These are phyloP conservation scores for Crithidia acanthocephali DNA, from an alignment of 208 protist genomes.

Conservation along the genomic window DNA sequence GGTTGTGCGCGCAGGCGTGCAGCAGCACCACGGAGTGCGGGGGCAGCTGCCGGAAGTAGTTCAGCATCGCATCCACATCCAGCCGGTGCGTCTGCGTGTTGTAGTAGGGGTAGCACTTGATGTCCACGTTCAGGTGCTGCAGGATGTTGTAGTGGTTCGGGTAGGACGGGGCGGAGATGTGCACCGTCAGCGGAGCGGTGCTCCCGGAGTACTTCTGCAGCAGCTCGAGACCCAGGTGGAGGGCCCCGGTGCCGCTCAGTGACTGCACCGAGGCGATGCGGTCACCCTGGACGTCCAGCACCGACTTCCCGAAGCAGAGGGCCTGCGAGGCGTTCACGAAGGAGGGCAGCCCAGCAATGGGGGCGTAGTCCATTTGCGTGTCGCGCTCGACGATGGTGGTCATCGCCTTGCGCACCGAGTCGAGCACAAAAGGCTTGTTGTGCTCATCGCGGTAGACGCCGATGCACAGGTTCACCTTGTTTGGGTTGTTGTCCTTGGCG, in stretches of 20 bases:
- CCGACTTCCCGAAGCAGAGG: conserved; percentile 91
- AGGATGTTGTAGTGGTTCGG: conserved; percentile 82
- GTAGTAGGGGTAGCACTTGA: conserved; percentile 77
- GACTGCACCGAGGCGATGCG: conserved; percentile 83
- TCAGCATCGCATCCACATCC: conserved; percentile 74
- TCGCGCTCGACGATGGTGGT: conserved; percentile 32
- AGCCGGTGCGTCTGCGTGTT: conserved; percentile 61
- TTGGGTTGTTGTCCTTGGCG: conserved; percentile 67
- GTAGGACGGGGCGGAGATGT: conserved; percentile 74
- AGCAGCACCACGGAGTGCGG: conserved; percentile 93
- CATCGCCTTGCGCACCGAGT: conserved; percentile 85
- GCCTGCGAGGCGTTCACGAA: conserved; percentile 79
- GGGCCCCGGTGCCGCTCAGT: conserved; percentile 82
- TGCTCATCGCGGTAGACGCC: conserved; percentile 97
- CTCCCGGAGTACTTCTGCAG: conserved; percentile 38
- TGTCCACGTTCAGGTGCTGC: conserved; percentile 43
- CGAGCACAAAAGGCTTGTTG: conserved; percentile 92
- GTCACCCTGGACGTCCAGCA: conserved; percentile 30
- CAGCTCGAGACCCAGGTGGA: conserved; percentile 73
- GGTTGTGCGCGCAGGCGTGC: conserved; percentile 98
- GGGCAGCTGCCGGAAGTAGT: conserved; percentile 57
- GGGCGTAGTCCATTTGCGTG: conserved; percentile 94
- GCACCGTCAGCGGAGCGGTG: conserved; percentile 29
- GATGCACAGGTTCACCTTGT: conserved; percentile 97
- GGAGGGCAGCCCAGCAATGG: conserved; percentile 89